Base-by-base conservation (phyloP, 2,329 filamentous ascomycete genomes). In the Neopestalotiopsis sp. region DNA sequence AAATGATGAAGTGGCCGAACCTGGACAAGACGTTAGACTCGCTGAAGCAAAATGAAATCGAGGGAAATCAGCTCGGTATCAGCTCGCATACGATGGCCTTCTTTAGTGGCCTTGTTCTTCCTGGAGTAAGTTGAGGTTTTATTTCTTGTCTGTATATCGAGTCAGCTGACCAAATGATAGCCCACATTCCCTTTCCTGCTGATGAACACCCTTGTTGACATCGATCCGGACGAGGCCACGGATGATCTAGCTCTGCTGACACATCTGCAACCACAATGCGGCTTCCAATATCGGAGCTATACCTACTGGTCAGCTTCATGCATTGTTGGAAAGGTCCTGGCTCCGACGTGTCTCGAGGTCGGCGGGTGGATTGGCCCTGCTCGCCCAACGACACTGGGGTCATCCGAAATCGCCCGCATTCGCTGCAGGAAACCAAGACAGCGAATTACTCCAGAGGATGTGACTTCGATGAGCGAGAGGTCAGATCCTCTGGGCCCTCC, bases 1-100 rank as follows among this genome's bases (percentile, higher is more conserved):
- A 88, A 75, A 88, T 87, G 75, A 89, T 94, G 83, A 94, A 93
- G 78, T 94, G 92, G 92, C 92, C 92, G 1, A 94, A 94, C 73
- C 85, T 93, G 69, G 82, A 83, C 24, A 88, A 89, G 69, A 89
- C 92, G 6, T 84, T 92, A 59, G 86, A 88, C 57, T 84, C 87
- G 60, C 84, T 94, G 67, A 88, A 86, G 71, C 85, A 90, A 70
- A 84, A 85, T 70, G 89, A 91, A 69, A 81, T 79, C 12, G 88
- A 91, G 69, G 84, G 86, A 28, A 83, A 84, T 14, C 80, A 92
- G 66, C 84, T 92, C 71, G 81, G 85, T 56, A 81, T 90, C 75
- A 90, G 90, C 74, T 92, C 91, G 24, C 91, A 70, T 75, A 88
- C 91, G 17, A 91, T 93, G 88, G 92, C 92, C 6, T 94, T 92